Conservation (phyloP, 176 grass and related monocot species). For the Avena insularis region DNA sequence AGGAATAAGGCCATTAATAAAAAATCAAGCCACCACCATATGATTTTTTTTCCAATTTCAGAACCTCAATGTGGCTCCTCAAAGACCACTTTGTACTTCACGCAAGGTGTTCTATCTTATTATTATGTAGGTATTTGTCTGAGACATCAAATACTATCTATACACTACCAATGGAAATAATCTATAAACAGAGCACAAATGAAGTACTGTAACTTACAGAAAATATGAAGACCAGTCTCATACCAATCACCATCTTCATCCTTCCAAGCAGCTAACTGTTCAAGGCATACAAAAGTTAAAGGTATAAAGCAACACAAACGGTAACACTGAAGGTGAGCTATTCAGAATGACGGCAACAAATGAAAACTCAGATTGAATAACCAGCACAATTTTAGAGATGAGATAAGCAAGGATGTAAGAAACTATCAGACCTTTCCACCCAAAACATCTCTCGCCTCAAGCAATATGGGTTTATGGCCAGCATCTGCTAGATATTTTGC, state of each 20-base stretch:
- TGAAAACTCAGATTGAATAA: neutral
- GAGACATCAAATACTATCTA: conserved; percentile 1
- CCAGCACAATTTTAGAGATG: conserved; percentile 15
- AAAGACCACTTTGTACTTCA: conserved; percentile 12
- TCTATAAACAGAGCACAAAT: neutral
- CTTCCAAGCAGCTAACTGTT: conserved; percentile 93
- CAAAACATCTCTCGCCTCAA: conserved; percentile 96
- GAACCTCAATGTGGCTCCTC: conserved; percentile 23
- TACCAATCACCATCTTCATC: conserved; percentile 99
- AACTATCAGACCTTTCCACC: conserved; percentile 79
- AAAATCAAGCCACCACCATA: neutral
- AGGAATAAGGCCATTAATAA: neutral
- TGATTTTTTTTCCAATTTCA: neutral
- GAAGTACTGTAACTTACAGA: conserved; percentile 64
- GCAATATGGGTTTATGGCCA: conserved; percentile 89
- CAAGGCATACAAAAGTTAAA: conserved; percentile 27
- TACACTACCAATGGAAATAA: conserved; percentile 3
- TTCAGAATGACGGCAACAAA: conserved; percentile 22
- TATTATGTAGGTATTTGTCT: conserved; percentile 12
- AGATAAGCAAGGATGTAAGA: conserved; percentile 31
- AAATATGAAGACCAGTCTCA: conserved; percentile 92
- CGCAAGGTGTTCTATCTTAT: neutral
- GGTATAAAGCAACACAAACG: conserved; percentile 19
- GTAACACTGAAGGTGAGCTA: conserved; percentile 17
- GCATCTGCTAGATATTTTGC: conserved; percentile 98